Evolutionary conservation across 257 asterid genomes (phyloP).

Genomic region (Paulownia fortunei): DNA sequence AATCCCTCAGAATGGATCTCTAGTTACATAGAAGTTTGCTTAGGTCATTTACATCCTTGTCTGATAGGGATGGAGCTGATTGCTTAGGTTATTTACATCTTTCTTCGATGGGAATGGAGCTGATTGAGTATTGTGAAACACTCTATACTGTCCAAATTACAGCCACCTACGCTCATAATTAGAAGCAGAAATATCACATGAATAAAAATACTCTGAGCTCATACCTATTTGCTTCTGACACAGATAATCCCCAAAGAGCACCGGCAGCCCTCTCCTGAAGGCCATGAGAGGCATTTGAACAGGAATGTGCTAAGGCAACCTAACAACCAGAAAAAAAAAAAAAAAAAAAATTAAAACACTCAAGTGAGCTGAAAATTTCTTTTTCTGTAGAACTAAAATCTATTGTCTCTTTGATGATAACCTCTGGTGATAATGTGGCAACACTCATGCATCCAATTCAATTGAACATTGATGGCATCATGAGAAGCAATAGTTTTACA

Average conservation of each 20-base stretch:
- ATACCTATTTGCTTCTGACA: constrained; percentile 85
- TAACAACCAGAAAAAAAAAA: constrained; percentile 9
- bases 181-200: constrained; percentile 14
- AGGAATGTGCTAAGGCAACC: constrained; percentile 51
- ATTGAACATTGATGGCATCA: not conserved
- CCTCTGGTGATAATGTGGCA: not conserved
- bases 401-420: not conserved
- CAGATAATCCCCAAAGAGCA: constrained; percentile 74
- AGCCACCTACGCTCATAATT: not conserved
- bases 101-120: not conserved
- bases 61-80: not conserved
- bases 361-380: not conserved
- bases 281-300: constrained; percentile 59
- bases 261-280: constrained; percentile 82
- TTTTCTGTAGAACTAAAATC: not conserved
- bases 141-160: not conserved
- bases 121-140: constrained; percentile 9
- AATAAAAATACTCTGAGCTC: not conserved
- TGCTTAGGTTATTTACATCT: not conserved
- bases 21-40: no score
- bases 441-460: not conserved
- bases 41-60: not conserved
- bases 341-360: no score
- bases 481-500: not conserved
- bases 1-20: no score